These are phyloP conservation scores for Fonsecaea nubica DNA, from an alignment of 2,329 filamentous ascomycete species.

Conservation along the genomic window DNA sequence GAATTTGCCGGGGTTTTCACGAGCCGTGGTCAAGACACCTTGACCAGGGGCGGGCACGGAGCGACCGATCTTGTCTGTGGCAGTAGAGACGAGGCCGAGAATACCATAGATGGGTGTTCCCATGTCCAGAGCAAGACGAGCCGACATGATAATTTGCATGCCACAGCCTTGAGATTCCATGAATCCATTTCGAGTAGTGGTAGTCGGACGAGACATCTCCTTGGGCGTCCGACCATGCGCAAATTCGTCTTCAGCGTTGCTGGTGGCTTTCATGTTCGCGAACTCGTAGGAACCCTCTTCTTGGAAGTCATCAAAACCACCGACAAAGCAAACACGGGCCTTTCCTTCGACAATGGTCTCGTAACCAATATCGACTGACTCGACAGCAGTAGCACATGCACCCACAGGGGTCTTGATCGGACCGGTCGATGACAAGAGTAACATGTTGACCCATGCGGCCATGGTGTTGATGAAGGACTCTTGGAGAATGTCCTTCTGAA, in stretches of 20 bases:
- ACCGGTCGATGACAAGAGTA: conserved; percentile 93
- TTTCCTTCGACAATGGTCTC: conserved; percentile 99
- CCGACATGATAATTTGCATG: conserved; percentile 98
- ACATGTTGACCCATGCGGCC: conserved; percentile 99
- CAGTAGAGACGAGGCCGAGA: conserved; percentile 89
- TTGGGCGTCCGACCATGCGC: conserved; percentile 91
- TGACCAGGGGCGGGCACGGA: conserved; percentile 96
- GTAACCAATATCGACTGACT: conserved; percentile 96
- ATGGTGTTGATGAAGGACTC: conserved; percentile 99
- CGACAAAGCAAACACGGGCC: conserved; percentile 94
- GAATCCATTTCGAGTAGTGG: conserved; percentile 95
- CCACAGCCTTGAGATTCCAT: conserved; percentile 99
- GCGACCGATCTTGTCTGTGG: conserved; percentile 98
- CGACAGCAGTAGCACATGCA: conserved; percentile 95
- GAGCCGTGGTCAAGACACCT: conserved; percentile 93
- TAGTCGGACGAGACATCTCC: conserved; percentile 98
- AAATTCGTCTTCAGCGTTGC: conserved; percentile 96
- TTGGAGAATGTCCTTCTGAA: conserved; percentile 98
- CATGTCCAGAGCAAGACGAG: conserved; percentile 95
- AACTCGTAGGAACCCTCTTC: conserved; percentile 99
- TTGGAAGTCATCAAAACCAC: conserved; percentile 98
- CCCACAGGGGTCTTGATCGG: conserved; percentile 98
- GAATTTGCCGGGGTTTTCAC: conserved; percentile 89
- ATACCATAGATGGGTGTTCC: conserved; percentile 97
- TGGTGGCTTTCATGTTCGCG: conserved; percentile 99